Conservation (phyloP, 331 rosid species). For the Rhamnella rubrinervis region DNA sequence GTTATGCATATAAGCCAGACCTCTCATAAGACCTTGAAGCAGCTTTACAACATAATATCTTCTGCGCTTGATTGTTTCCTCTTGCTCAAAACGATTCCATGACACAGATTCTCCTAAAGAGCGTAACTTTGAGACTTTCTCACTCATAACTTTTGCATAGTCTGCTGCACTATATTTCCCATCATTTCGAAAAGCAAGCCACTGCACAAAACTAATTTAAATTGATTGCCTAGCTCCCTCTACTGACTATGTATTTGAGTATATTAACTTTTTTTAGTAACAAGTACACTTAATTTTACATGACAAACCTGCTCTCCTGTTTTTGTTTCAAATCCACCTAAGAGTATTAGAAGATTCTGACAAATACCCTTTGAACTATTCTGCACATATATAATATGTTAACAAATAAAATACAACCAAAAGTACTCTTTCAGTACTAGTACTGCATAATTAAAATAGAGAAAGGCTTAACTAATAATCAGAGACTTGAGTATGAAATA, state of each 20-base stretch:
- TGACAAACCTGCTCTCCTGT: slow-evolving; percentile 91
- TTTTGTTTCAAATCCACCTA: slow-evolving; percentile 90
- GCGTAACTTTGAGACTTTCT: slow-evolving; percentile 47
- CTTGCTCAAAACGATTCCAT: slow-evolving; percentile 80
- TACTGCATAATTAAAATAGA: background rate
- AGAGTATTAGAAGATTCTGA: slow-evolving; percentile 61
- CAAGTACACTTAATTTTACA: slow-evolving; percentile 16
- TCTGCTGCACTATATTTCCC: slow-evolving; percentile 90
- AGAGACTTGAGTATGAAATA: background rate
- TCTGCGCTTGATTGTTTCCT: slow-evolving; percentile 51
- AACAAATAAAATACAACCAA: background rate
- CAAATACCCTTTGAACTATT: slow-evolving; percentile 49
- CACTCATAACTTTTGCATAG: slow-evolving; percentile 73
- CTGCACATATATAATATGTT: slow-evolving; percentile 36
- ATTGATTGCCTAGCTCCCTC: background rate
- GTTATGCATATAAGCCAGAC: slow-evolving; percentile 77
- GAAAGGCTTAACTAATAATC: background rate
- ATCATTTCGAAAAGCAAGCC: slow-evolving; percentile 94
- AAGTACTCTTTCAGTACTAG: too few species aligned
- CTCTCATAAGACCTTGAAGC: slow-evolving; percentile 81
- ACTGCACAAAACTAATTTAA: slow-evolving; percentile 45
- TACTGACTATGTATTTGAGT: slow-evolving; percentile 13
- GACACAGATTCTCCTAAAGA: slow-evolving; percentile 39
- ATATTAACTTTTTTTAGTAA: slow-evolving; percentile 3
- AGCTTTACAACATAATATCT: slow-evolving; percentile 55